Evolutionary conservation across 192 early-diverging fungal species (phyloP), one percentile per base, ranked within the genome.

Genomic region (Backusella luteola): DNA sequence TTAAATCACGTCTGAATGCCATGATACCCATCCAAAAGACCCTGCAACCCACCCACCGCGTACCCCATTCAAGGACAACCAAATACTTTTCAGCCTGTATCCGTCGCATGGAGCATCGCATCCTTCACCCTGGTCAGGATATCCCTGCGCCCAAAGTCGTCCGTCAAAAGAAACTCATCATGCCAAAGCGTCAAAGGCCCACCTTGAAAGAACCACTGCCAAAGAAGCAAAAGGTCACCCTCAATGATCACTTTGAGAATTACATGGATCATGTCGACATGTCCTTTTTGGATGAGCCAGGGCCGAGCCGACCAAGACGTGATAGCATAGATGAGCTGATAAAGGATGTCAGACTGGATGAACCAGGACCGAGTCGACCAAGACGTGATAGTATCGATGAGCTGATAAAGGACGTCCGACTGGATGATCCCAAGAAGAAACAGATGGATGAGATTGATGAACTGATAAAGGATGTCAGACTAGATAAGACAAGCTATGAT

Each of bases 31-130:
- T 73, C 4, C 67, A 79, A 56, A 73, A 52, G 17, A 67, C 0
- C 0, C 19, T 56, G 17, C 36, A 17, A 14, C 23, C 21, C 1
- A 41, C n/a, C 0, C 29, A 69, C 19, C 6, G 1, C 4, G 32
- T 79, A 0, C 17, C 66, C 0, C 72, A 74, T 42, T 79, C 77
- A 12, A 52, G 6, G 21, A 44, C 73, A 59, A 69, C 77, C 2
- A 14, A 44, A 6, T 46, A 74, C 3, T 73, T 79, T 68, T 26
- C 59, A 0, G 1, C 52, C 0, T 29, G 73, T 7, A 29, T 79
- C 0, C 34, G 36, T 19, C 73, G 52, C 5, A 70, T 79, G 67
- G 72, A 79, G 8, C 29, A 73, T 53, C 77, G 77, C 5, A 79
- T 74, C 3, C 36, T 73, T 4, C 26, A 74, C 29, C 73, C 42